Evolutionary conservation across 73 alveolate species (phyloP).

Genomic region (Tetrahymena borealis): DNA sequence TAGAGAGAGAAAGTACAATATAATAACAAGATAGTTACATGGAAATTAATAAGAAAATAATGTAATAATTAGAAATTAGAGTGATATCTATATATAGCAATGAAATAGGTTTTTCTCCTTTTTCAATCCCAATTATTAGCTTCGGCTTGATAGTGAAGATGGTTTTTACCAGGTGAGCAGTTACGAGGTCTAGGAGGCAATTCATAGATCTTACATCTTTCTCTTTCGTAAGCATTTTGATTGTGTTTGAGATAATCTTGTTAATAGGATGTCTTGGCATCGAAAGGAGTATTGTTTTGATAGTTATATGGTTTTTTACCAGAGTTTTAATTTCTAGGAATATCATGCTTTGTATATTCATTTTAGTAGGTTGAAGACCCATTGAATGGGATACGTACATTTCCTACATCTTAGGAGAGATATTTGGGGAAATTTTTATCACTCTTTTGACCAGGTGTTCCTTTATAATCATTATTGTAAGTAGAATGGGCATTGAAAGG

Average conservation of each 20-base stretch:
- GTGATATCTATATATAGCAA: too few relatives aligned
- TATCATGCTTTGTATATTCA: background rate
- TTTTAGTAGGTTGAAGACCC: background rate
- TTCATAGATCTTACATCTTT: background rate
- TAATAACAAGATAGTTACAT: too few relatives aligned
- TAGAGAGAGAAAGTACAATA: too few relatives aligned
- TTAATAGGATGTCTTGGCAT: background rate
- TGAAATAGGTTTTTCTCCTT: too few relatives aligned
- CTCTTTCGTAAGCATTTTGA: background rate
- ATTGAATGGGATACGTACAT: background rate
- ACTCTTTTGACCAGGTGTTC: background rate
- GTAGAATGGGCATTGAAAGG: background rate
- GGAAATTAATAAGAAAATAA: too few relatives aligned
- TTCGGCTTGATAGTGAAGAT: background rate
- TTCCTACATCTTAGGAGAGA: background rate
- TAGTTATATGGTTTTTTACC: background rate
- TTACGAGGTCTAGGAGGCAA: slow-evolving; percentile 3
- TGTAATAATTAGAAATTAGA: too few relatives aligned
- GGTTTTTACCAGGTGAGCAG: background rate
- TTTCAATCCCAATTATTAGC: background rate
- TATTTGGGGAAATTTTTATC: background rate
- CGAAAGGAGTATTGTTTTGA: background rate
- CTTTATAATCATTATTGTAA: background rate
- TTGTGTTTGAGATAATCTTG: background rate
- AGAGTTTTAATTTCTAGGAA: background rate